Base-by-base conservation (phyloP, 495 filamentous ascomycete genomes). In the Penicillium steckii region DNA sequence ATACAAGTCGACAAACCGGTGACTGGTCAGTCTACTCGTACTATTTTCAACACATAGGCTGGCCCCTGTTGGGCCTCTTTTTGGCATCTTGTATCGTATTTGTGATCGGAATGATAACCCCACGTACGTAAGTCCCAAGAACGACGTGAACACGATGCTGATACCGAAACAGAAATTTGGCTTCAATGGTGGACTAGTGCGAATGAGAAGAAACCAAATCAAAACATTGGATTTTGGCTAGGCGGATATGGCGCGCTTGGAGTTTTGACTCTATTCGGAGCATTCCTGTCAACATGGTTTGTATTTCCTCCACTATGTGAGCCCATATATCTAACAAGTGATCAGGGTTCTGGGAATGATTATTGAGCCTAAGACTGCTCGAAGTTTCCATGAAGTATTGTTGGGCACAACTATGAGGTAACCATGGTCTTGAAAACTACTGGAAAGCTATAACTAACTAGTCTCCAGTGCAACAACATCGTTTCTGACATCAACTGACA, bases 21-120 rank as follows among this genome's bases (percentile, higher is more conserved):
- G 73, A 49, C 58, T 68, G 41, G 55, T 47, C 52, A 66, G 72
- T 73, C 30, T 73, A 52, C 30, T 25, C 13, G 37, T 65, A 44
- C 49, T 65, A 75, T 55, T 61, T 52, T 49, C 54, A 22, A 44
- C 59, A 50, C 42, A 61, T 44, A 21, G 66, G 48, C 41, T 74
- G 30, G 70, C 66, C 32, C 27, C 63, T 55, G 65, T 55, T 63
- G 48, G 62, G 4, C 43, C 58, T 45, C 40, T 69, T 42, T 5
- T 13, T 61, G 9, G 46, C 27, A 6, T 53, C 45, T 22, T 71
- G 67, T 45, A 59, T 57, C 1, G 35, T 70, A 8, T 64, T 76
- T 44, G 58, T 52, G 12, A 35, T 56, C 26, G 37, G 54, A 9
- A 33, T 58, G 2, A 61, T 35, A 17, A 48, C 56, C 25, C 57